Evolutionary conservation across 768 basidiomycete genomes (phyloP).

Genomic region (Lentinula lateritia): DNA sequence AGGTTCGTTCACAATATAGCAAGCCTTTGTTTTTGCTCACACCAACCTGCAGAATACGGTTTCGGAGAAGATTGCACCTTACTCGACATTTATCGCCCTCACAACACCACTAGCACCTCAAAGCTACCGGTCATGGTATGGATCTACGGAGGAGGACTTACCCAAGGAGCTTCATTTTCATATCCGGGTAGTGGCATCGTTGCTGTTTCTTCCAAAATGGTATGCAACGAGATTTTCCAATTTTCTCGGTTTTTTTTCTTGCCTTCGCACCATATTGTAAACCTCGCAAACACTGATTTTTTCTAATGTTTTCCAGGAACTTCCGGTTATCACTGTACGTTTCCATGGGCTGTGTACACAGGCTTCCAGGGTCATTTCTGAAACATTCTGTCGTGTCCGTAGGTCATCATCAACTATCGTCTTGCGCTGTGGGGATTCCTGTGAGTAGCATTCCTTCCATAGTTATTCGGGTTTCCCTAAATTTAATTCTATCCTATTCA

Average conservation of each 20-base stretch:
- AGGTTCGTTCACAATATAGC: not conserved
- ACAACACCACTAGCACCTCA: slow-evolving; percentile 9
- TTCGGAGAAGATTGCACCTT: slow-evolving; percentile 33
- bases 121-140: not conserved
- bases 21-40: not conserved
- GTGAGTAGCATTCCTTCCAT: slow-evolving; percentile 4
- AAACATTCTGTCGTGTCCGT: slow-evolving; percentile 16
- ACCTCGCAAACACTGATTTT: not conserved
- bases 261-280: too few relatives aligned
- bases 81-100: slow-evolving; percentile 36
- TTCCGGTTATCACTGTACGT: not conserved
- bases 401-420: slow-evolving; percentile 35
- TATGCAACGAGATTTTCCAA: not conserved
- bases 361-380: not conserved
- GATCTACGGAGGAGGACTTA: not conserved
- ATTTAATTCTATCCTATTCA: not conserved
- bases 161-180: slow-evolving; percentile 3
- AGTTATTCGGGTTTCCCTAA: too few relatives aligned
- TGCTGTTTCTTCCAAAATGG: not conserved
- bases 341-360: not conserved
- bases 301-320: not conserved
- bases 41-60: not conserved
- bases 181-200: not conserved
- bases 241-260: not conserved
- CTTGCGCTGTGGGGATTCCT: slow-evolving; percentile 32